phyloP scores from a whole-genome alignment of 768 basidiomycete genomes.

The Lentinula boryana region DNA sequence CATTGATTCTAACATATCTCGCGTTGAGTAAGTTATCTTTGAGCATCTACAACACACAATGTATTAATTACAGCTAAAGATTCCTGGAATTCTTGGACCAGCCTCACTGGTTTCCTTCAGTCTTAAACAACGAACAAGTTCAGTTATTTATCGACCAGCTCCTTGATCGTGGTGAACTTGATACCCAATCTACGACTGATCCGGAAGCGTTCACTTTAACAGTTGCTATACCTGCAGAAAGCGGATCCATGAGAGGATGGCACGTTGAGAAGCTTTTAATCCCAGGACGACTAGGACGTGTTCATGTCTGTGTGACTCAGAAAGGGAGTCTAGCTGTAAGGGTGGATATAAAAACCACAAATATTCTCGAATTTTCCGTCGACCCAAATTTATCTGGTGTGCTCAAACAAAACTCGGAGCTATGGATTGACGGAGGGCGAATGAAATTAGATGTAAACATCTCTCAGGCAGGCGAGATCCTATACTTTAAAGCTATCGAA shows the following conservation, averaged over 20 bases:
- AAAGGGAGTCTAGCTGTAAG: background rate
- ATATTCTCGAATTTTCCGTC: conserved; percentile 14
- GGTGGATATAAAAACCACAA: conserved; percentile 15
- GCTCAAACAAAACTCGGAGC: background rate
- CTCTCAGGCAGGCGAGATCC: conserved; percentile 5
- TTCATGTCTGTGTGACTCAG: background rate
- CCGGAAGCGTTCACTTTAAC: conserved; percentile 61
- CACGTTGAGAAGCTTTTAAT: conserved; percentile 47
- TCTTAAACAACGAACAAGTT: conserved; percentile 52
- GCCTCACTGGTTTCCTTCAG: conserved; percentile 65
- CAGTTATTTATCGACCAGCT: conserved; percentile 42
- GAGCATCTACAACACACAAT: background rate
- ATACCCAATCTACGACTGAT: background rate
- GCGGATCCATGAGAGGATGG: conserved; percentile 68
- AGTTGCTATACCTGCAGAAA: conserved; percentile 60
- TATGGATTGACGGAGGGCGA: background rate
- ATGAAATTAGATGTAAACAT: background rate
- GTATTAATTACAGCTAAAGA: conserved; percentile 24
- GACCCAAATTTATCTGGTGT: background rate
- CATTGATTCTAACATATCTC: background rate
- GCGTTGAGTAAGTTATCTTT: background rate
- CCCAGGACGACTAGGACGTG: conserved; percentile 57
- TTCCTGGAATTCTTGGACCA: conserved; percentile 56
- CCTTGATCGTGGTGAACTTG: conserved; percentile 8
- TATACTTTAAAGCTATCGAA: conserved; percentile 20